Conservation (phyloP, 768 basidiomycete species). For the Tubosaeta sp. region DNA sequence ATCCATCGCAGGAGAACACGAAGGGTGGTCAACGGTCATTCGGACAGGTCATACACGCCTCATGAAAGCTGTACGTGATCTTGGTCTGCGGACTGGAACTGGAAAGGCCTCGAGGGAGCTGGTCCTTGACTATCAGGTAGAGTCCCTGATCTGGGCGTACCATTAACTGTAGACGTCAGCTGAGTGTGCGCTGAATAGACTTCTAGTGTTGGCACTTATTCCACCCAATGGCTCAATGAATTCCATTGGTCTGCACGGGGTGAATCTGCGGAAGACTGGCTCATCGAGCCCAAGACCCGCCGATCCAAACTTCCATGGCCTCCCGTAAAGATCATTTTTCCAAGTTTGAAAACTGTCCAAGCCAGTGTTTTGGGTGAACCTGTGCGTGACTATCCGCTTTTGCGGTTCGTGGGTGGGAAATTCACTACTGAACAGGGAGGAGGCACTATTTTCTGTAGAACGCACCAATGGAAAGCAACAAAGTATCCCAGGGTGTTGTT, state of each 20-base stretch:
- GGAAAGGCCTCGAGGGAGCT: constrained; percentile 50
- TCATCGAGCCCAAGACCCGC: constrained; percentile 53
- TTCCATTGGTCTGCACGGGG: constrained; percentile 77
- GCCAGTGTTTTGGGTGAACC: constrained; percentile 55
- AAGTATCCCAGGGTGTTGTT: constrained; percentile 73
- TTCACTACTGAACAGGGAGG: constrained; percentile 54
- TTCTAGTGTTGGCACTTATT: constrained; percentile 79
- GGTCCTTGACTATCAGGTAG: constrained; percentile 76
- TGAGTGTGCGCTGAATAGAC: constrained; percentile 46
- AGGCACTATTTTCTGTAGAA: constrained; percentile 81
- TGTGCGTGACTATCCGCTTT: constrained; percentile 32
- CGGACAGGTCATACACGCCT: constrained; percentile 70
- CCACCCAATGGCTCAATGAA: constrained; percentile 80
- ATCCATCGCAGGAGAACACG: constrained; percentile 82
- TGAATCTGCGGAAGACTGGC: constrained; percentile 63
- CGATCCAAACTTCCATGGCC: constrained; percentile 63
- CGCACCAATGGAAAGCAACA: constrained; percentile 63
- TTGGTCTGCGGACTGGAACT: constrained; percentile 54
- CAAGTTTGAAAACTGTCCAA: constrained; percentile 65
- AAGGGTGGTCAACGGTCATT: constrained; percentile 64
- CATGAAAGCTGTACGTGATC: constrained; percentile 64
- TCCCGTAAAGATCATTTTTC: constrained; percentile 68
- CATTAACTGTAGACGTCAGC: neutral
- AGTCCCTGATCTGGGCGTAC: constrained; percentile 17
- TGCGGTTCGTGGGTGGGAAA: neutral